Percentiles rank a stretch among this genome's conserved stretches.
Conservation (phyloP, 192 early-diverging fungal species). For the Coemansia sp. region DNA sequence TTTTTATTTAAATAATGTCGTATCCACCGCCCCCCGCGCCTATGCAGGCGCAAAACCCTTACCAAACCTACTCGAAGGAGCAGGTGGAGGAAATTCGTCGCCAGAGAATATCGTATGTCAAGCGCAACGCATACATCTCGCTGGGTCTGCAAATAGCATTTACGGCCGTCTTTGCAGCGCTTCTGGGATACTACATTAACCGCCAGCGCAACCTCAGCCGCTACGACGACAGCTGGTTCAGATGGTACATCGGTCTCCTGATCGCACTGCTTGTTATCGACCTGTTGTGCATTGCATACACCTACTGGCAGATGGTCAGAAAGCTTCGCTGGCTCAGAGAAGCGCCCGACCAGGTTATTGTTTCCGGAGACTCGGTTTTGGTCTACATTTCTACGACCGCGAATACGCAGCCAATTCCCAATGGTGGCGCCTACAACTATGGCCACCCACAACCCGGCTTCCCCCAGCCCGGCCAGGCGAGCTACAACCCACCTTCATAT, state of each 20-base stretch:
- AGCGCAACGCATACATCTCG: conserved; percentile 34
- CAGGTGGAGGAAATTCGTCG: conserved; percentile 25
- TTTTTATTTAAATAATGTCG: not conserved
- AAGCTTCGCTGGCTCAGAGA: conserved; percentile 33
- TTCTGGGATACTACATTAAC: conserved; percentile 40
- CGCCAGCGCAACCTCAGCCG: conserved; percentile 15
- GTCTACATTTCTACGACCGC: not conserved
- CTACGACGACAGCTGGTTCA: conserved; percentile 37
- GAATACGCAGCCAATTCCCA: not conserved
- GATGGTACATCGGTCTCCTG: conserved; percentile 52
- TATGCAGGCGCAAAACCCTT: conserved; percentile 1
- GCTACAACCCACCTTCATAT: not conserved
- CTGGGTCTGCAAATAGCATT: conserved; percentile 37
- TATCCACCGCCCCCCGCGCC: conserved; percentile 19
- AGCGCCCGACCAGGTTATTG: conserved; percentile 38
- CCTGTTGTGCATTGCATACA: conserved; percentile 34
- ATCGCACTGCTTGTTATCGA: conserved; percentile 50
- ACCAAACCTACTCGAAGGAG: not conserved
- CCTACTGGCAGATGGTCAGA: conserved; percentile 27
- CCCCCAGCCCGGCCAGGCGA: not conserved
- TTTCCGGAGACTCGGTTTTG: conserved; percentile 18
- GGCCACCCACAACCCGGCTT: conserved; percentile 3
- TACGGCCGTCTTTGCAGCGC: conserved; percentile 37
- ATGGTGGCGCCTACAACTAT: conserved; percentile 1
- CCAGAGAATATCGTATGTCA: conserved; percentile 32